Evolutionary conservation across 352 stramenopile species (phyloP).

Genomic region (Globisporangium rhizosaccharum): DNA sequence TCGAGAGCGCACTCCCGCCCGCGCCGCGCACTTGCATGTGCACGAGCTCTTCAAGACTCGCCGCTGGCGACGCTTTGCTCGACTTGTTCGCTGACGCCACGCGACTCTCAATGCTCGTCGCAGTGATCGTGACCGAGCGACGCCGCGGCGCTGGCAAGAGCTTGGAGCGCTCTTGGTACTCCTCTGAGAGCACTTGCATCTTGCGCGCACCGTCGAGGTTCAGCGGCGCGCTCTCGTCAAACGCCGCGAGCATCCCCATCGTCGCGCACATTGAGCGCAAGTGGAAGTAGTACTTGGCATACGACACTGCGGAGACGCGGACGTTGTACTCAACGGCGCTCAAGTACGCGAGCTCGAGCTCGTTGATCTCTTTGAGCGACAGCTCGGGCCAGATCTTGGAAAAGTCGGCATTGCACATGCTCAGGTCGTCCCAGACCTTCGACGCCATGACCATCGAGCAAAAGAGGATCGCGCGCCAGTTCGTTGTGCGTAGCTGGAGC

Average conservation of each 20-base stretch:
- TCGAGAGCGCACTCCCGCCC: slow-evolving; percentile 33
- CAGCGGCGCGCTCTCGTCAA: slow-evolving; percentile 71
- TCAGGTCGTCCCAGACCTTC: slow-evolving; percentile 97
- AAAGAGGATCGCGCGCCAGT: slow-evolving; percentile 95
- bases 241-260: slow-evolving; percentile 74
- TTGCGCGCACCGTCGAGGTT: slow-evolving; percentile 82
- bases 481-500: slow-evolving; percentile 75
- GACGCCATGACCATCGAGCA: slow-evolving; percentile 95
- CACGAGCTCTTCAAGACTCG: slow-evolving; percentile 79
- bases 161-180: slow-evolving; percentile 84
- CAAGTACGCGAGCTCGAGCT: slow-evolving; percentile 92
- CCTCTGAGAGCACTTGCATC: slow-evolving; percentile 84
- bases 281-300: slow-evolving; percentile 97
- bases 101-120: slow-evolving; percentile 33
- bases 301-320: slow-evolving; percentile 81
- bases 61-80: slow-evolving; percentile 50
- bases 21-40: slow-evolving; percentile 78
- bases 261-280: slow-evolving; percentile 92
- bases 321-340: slow-evolving; percentile 88
- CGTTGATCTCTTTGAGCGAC: slow-evolving; percentile 92
- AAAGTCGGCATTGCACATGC: slow-evolving; percentile 98
- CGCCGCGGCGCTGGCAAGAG: slow-evolving; percentile 58
- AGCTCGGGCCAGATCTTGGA: slow-evolving; percentile 91
- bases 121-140: slow-evolving; percentile 77
- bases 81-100: slow-evolving; percentile 14